Percentiles rank a stretch among this genome's conserved stretches.
Evolutionary conservation across 2,329 filamentous ascomycete genomes (phyloP).

Genomic region (Phialophora macrospora): DNA sequence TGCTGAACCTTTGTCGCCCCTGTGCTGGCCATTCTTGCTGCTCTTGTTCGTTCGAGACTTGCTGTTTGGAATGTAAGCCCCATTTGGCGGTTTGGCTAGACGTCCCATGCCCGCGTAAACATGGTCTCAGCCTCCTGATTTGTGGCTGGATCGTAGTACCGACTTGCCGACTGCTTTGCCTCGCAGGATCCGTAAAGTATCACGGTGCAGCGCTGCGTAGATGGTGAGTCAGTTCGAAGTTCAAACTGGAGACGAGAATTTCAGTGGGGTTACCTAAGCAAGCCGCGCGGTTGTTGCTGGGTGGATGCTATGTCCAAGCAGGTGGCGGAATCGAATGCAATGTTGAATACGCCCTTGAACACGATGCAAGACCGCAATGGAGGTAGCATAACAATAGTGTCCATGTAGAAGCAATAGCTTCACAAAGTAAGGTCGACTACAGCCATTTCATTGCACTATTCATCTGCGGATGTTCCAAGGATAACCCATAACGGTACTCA

Average conservation of each 20-base stretch:
- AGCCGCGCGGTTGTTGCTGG: background rate
- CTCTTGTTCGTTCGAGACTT: background rate
- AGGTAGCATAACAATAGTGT: background rate
- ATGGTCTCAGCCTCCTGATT: background rate
- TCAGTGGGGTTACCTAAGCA: background rate
- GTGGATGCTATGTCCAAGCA: background rate
- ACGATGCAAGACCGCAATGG: background rate
- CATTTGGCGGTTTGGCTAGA: background rate
- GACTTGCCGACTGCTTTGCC: background rate
- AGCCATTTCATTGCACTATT: background rate
- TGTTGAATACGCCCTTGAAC: background rate
- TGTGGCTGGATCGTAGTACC: background rate
- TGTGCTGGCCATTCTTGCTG: background rate
- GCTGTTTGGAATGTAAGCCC: background rate
- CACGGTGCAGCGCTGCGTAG: no score
- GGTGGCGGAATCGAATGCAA: background rate
- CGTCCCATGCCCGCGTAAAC: constrained; percentile 5
- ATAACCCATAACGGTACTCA: background rate
- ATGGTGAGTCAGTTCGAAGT: background rate
- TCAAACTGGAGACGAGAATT: background rate
- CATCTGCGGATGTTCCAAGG: background rate
- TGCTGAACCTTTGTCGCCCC: no score
- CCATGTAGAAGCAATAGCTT: background rate
- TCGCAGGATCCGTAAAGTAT: background rate
- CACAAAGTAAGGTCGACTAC: background rate